A percentile compares a stretch with the other conserved stretches of the same genome.
phyloP scores from a whole-genome alignment of 73 alveolate genomes.

The Symbiodinium pilosum region DNA sequence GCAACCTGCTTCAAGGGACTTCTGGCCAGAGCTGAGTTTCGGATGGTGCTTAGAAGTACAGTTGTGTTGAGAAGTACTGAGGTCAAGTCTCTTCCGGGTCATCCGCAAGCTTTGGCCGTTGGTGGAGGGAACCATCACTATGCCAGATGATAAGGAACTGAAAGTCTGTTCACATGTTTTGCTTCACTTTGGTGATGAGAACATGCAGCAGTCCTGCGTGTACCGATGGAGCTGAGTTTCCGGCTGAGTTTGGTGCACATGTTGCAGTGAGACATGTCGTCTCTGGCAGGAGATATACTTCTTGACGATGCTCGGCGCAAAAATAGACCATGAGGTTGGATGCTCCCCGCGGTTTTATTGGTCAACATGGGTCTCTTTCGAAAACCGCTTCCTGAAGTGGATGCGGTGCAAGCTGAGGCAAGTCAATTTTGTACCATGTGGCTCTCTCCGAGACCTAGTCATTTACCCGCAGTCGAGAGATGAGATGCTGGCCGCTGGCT shows the following conservation, averaged over 20 bases:
- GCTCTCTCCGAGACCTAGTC: slow-evolving; percentile 70
- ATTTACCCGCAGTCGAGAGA: slow-evolving; percentile 62
- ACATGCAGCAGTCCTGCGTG: background rate
- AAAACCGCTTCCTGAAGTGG: too few relatives aligned
- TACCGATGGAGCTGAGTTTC: background rate
- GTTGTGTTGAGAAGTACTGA: too few relatives aligned
- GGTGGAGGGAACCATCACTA: slow-evolving; percentile 90
- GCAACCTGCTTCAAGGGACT: too few relatives aligned
- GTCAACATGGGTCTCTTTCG: too few relatives aligned
- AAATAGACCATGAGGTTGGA: too few relatives aligned
- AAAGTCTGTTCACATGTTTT: too few relatives aligned
- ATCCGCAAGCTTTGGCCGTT: slow-evolving; percentile 92
- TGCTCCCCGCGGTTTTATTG: too few relatives aligned
- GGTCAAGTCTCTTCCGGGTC: slow-evolving; percentile 90
- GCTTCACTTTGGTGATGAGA: too few relatives aligned
- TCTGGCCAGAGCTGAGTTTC: too few relatives aligned
- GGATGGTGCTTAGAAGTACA: too few relatives aligned
- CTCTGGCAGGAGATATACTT: background rate
- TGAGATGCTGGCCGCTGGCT: slow-evolving; percentile 56
- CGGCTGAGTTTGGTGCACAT: too few relatives aligned
- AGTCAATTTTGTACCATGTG: slow-evolving; percentile 72
- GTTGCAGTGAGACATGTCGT: too few relatives aligned
- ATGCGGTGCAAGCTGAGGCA: slow-evolving; percentile 45
- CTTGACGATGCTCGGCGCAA: slow-evolving; percentile 14
- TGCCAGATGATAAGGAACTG: slow-evolving; percentile 68